Base-by-base conservation (phyloP, 345 rosid species). In the Eucalyptus shirleyi region DNA sequence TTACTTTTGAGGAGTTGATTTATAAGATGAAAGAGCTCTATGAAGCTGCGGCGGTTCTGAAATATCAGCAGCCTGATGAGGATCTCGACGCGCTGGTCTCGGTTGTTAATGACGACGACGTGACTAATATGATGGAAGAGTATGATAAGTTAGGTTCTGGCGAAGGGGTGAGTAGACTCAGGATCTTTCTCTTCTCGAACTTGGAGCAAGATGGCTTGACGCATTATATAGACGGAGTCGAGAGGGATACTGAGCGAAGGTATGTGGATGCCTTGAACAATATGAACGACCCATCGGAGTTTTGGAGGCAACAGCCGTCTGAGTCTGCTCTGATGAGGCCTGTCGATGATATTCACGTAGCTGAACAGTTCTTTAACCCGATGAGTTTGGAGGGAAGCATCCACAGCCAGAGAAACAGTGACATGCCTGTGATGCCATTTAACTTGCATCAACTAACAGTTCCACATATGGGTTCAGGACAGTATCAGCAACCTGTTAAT, bases 1-100 rank as follows among this genome's bases (percentile, higher is more conserved):
- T 98, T 62, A 89, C 90, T 86, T 97, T 93, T 88, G 96, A 95
- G 86, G 99, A 97, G 91, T 90, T 97, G 92, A 96, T 98, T 98
- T 92, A 87, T 89, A 96, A 93, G 91, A 96, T 96, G 99, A 94
- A 92, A 90, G 99, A 97, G 93, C 95, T 98, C 89, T 96, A 95
- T 89, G 98, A 96, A 4, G 98, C 95, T 67, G 98, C 94, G 1
- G 93, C 94, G 1, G 93, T 97, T 80, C 93, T 98, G 94, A 98
- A 98, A 90, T 98, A 98, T 83, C 98, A 97, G 92, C 99, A 98
- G 89, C 98, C 99, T 49, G 99, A 98, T 89, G 99, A 98, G 93
- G 99, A 98, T 96, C 98, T 98, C n/a, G 99, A 98, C 93, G 99
- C 99, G 49, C 89, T 98, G 88, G 99, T 98, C 12, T 97, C 99